Base-by-base conservation (phyloP, 192 early-diverging fungal genomes). In the Glomus cerebriforme region DNA sequence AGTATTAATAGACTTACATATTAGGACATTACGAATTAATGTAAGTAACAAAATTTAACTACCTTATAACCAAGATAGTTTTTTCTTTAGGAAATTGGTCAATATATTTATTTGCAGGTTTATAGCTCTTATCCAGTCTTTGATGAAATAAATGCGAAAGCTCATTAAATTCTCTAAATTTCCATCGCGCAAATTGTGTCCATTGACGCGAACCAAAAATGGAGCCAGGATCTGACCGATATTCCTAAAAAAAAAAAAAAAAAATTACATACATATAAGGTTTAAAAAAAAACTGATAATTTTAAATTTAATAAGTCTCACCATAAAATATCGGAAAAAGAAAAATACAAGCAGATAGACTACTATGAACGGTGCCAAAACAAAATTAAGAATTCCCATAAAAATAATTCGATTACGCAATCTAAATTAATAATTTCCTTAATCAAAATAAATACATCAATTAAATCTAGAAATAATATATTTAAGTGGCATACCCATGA, bases 91-190 rank as follows among this genome's bases (percentile, higher is more conserved):
- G 94, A 73, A 98, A 98, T 85, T 98, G 96, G 54, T 90, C 83
- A 59, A 99, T 84, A 82, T 99, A 99, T 78, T 90, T 83, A 39
- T 88, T 90, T 0, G 97, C 96, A 62, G 88, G 81, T 13, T 88
- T 87, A 81, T 95, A 90, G 29, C 93, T 94, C 0, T 88, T 73
- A 75, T 91, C 90, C 24, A 98, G 83, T 15, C 98, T 92, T 29
- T 82, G 81, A 39, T 92, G 83, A 81, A 98, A 97, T 24, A 93
- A 75, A 82, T 99, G 96, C 1, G 97, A 95, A 24, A 98, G 87
- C 81, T 99, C 98, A 83, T 99, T 99, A 80, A 98, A 98, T 85
- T 98, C 96, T 69, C 97, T 91, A 77, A 99, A 94, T 82, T 94
- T 95, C 96, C 95, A 99, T 34, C 88, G 86, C 4, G 97, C 97